A percentile compares a stretch with the other conserved stretches of the same genome.
These are phyloP conservation scores for Borealophlyctis nickersoniae DNA, from an alignment of 192 early-diverging fungal genomes.

Conservation along the genomic window DNA sequence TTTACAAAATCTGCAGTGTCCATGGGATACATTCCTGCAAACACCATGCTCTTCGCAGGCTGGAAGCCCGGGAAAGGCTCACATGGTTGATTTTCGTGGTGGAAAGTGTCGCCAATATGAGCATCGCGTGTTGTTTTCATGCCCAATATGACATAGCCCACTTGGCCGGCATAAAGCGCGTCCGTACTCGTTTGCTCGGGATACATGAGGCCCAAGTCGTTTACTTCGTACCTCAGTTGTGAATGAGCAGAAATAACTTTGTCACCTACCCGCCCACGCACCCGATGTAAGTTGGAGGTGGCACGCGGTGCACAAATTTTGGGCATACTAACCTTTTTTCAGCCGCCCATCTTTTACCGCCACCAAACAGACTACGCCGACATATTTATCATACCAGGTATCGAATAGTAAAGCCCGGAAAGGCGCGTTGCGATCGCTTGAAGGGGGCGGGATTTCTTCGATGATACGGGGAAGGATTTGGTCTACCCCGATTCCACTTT, in stretches of 20 bases:
- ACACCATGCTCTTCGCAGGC: constrained; percentile 95
- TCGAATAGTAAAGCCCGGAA: constrained; percentile 93
- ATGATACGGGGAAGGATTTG: constrained; percentile 75
- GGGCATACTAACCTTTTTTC: constrained; percentile 50
- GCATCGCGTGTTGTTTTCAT: constrained; percentile 94
- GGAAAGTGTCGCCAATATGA: constrained; percentile 93
- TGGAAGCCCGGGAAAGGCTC: constrained; percentile 85
- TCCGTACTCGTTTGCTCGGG: constrained; percentile 69
- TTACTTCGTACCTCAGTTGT: constrained; percentile 78
- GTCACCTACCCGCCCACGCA: constrained; percentile 53
- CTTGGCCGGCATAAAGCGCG: constrained; percentile 51
- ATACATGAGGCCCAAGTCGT: constrained; percentile 91
- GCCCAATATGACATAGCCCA: constrained; percentile 87
- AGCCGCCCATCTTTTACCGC: constrained; percentile 83
- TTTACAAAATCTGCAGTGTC: constrained; percentile 85
- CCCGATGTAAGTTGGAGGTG: not conserved
- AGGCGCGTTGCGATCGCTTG: constrained; percentile 57
- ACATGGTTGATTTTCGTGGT: constrained; percentile 49
- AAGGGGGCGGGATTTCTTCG: constrained; percentile 72
- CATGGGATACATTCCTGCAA: constrained; percentile 90
- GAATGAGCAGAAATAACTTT: constrained; percentile 78
- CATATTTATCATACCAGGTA: constrained; percentile 96
- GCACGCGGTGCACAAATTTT: not conserved
- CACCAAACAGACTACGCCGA: constrained; percentile 93
- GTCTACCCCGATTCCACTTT: constrained; percentile 63